Percentiles rank a stretch among this genome's conserved stretches.
phyloP scores from a whole-genome alignment of 2,329 filamentous ascomycete species.

The Aspergillus ochraceus region DNA sequence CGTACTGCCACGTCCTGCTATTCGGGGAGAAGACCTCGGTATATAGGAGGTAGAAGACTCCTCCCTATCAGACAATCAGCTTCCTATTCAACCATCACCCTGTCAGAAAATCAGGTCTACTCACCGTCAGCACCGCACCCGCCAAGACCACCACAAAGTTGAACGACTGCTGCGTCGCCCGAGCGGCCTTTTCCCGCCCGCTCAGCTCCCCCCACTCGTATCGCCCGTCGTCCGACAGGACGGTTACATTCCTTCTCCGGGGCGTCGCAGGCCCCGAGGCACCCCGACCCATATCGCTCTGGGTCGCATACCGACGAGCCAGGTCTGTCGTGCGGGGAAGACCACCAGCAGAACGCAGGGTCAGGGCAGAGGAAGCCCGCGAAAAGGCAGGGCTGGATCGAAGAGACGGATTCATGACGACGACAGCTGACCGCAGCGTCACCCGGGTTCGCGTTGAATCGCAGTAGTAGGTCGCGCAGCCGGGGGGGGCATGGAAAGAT shows the following conservation, averaged over 20 bases:
- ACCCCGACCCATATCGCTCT: slow-evolving; percentile 47
- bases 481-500: slow-evolving; percentile 4
- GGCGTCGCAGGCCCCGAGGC: slow-evolving; percentile 45
- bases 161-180: slow-evolving; percentile 86
- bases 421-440: slow-evolving; percentile 13
- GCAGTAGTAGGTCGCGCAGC: not conserved
- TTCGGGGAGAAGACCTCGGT: slow-evolving; percentile 80
- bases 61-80: slow-evolving; percentile 53
- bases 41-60: slow-evolving; percentile 77
- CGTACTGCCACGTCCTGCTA: slow-evolving; percentile 85
- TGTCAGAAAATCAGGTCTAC: slow-evolving; percentile 18
- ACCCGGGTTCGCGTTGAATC: slow-evolving; percentile 18
- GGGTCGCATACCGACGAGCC: slow-evolving; percentile 59
- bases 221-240: slow-evolving; percentile 81
- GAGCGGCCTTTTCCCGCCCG: slow-evolving; percentile 72
- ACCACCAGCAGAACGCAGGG: slow-evolving; percentile 34
- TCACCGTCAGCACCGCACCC: slow-evolving; percentile 74
- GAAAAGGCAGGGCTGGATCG: slow-evolving; percentile 22
- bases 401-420: slow-evolving; percentile 25
- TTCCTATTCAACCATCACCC: not conserved
- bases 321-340: slow-evolving; percentile 32
- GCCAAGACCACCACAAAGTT: slow-evolving; percentile 77
- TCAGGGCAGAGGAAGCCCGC: slow-evolving; percentile 17
- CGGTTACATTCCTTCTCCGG: slow-evolving; percentile 66
- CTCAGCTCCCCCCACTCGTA: slow-evolving; percentile 80